A percentile compares a stretch with the other conserved stretches of the same genome.
Conservation (phyloP, 2,329 filamentous ascomycete species). For the Cladorrhinum sp. region DNA sequence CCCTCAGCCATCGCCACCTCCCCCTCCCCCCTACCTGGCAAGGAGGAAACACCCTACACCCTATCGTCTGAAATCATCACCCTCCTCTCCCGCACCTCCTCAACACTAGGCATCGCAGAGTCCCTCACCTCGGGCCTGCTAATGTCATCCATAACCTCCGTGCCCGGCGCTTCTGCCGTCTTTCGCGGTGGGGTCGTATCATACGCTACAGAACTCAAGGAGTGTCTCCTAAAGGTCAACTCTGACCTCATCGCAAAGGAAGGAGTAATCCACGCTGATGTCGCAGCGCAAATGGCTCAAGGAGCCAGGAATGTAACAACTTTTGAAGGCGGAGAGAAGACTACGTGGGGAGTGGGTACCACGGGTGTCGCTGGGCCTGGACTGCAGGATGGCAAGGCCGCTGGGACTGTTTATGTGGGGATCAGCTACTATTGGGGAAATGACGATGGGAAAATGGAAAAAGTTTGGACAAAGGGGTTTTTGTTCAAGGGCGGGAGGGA, state of each 20-base stretch:
- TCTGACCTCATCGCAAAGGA: conserved; percentile 24
- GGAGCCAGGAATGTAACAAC: conserved; percentile 15
- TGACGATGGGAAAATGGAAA: conserved; percentile 5
- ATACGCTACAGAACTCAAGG: conserved; percentile 33
- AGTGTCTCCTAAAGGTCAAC: conserved; percentile 29
- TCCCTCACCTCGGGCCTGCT: conserved; percentile 34
- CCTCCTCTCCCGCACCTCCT: conserved; percentile 25
- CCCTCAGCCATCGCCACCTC: not conserved
- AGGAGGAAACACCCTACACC: conserved; percentile 15
- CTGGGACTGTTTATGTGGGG: conserved; percentile 27
- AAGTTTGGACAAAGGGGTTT: conserved; percentile 18
- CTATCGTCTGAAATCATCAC: conserved; percentile 25
- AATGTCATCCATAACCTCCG: conserved; percentile 33
- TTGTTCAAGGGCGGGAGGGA: conserved; percentile 25
- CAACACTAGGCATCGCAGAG: conserved; percentile 32
- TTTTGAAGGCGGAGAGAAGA: conserved; percentile 10
- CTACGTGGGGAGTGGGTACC: conserved; percentile 29
- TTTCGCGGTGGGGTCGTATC: conserved; percentile 36
- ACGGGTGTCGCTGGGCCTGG: conserved; percentile 30
- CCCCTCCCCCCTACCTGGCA: no score
- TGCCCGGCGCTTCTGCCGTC: conserved; percentile 31
- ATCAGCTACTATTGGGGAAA: conserved; percentile 5
- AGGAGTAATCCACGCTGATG: conserved; percentile 28
- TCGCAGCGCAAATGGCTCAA: conserved; percentile 24
- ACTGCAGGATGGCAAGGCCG: conserved; percentile 29